A percentile compares a stretch with the other conserved stretches of the same genome.
These are phyloP conservation scores for Orobanche coerulescens DNA, from an alignment of 257 asterid genomes.

Conservation along the genomic window DNA sequence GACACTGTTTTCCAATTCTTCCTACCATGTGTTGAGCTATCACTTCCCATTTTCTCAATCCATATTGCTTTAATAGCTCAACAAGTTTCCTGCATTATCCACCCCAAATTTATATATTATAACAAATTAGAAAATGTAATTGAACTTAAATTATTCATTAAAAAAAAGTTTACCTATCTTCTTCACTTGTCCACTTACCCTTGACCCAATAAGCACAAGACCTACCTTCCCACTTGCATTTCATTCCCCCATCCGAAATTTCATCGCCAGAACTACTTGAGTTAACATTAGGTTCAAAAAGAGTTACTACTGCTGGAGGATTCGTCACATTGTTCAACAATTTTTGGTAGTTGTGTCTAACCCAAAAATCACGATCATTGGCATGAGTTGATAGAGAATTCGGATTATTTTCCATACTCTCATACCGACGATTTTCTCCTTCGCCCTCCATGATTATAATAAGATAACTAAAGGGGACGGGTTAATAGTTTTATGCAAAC, in stretches of 20 bases:
- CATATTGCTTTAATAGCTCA: constrained; percentile 39
- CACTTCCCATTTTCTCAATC: constrained; percentile 49
- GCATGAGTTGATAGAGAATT: too few species aligned
- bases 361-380: too few species aligned
- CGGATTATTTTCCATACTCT: too few species aligned
- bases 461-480: not conserved
- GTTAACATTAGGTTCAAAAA: too few species aligned
- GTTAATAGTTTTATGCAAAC: not conserved
- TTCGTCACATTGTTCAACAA: too few species aligned
- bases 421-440: not conserved
- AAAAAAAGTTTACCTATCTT: constrained; percentile 44
- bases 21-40: constrained; percentile 57
- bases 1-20: constrained; percentile 77
- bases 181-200: constrained; percentile 69
- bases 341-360: too few species aligned
- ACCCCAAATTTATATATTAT: not conserved
- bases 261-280: not conserved
- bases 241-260: not conserved
- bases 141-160: too few species aligned
- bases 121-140: not conserved
- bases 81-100: constrained; percentile 32
- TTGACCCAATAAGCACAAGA: constrained; percentile 35
- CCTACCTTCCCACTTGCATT: constrained; percentile 9
- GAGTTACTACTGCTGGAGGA: too few species aligned
- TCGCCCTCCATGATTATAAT: not conserved